These are phyloP conservation scores for Herpomyces periplanetae DNA, from an alignment of 2,329 filamentous ascomycete genomes.

Conservation along the genomic window DNA sequence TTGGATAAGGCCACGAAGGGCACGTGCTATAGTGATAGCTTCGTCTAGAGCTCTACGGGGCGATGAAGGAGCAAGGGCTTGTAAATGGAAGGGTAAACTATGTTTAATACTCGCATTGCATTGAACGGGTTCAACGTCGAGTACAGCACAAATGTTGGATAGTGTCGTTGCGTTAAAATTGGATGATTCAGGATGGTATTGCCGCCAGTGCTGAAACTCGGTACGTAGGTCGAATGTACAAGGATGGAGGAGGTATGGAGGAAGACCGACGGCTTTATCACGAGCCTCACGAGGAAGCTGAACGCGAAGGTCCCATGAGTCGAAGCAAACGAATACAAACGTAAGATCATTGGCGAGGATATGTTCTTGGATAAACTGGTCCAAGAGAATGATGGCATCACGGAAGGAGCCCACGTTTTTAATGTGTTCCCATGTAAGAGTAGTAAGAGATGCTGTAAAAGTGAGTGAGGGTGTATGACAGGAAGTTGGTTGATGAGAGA, in stretches of 20 bases:
- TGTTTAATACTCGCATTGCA: slow-evolving; percentile 94
- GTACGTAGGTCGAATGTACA: slow-evolving; percentile 83
- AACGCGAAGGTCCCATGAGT: slow-evolving; percentile 90
- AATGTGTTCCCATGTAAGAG: slow-evolving; percentile 94
- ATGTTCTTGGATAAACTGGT: slow-evolving; percentile 67
- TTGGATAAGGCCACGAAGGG: slow-evolving; percentile 60
- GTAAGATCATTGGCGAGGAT: slow-evolving; percentile 63
- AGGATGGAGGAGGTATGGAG: slow-evolving; percentile 85
- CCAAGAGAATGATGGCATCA: slow-evolving; percentile 79
- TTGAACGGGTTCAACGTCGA: slow-evolving; percentile 90
- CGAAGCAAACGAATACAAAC: slow-evolving; percentile 90
- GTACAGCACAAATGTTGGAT: slow-evolving; percentile 83
- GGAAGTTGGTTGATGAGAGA: no score
- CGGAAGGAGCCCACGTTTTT: slow-evolving; percentile 86
- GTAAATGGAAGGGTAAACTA: slow-evolving; percentile 84
- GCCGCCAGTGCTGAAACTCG: slow-evolving; percentile 94
- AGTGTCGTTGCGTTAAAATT: slow-evolving; percentile 84
- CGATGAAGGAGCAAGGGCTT: slow-evolving; percentile 73
- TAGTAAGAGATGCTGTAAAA: slow-evolving; percentile 58
- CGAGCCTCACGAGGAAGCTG: slow-evolving; percentile 88
- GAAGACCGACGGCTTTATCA: slow-evolving; percentile 86
- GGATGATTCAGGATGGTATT: slow-evolving; percentile 83
- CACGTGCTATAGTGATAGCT: slow-evolving; percentile 63
- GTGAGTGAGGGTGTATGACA: no score
- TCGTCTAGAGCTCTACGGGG: slow-evolving; percentile 91